A percentile compares a stretch with the other conserved stretches of the same genome.
Evolutionary conservation across 306 rosid genomes (phyloP).

Genomic region (Cicer arietinum): DNA sequence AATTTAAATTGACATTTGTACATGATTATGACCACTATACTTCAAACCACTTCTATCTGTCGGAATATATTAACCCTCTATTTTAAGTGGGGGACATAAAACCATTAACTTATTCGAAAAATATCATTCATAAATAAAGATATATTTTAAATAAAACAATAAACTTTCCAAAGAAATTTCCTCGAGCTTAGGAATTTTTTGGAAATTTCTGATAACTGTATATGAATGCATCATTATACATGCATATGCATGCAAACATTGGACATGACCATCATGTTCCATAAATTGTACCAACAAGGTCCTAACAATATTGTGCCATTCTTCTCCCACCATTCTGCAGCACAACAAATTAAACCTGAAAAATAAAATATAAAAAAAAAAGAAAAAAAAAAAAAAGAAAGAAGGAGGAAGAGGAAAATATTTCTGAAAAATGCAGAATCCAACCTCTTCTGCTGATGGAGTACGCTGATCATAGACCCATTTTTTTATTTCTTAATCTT

Average conservation of each 20-base stretch:
- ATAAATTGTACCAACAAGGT: background rate
- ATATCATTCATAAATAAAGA: background rate
- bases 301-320: conserved; percentile 4
- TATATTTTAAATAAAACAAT: background rate
- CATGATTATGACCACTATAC: conserved; percentile 20
- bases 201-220: background rate
- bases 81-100: conserved; percentile 25
- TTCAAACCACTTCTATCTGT: background rate
- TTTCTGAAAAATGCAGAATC: conserved; percentile 32
- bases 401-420: background rate
- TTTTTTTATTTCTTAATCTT: background rate
- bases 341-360: background rate
- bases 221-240: background rate
- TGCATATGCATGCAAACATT: conserved; percentile 6
- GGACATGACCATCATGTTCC: conserved; percentile 36
- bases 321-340: conserved; percentile 14
- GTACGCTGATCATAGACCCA: conserved; percentile 27
- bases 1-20: conserved; percentile 33
- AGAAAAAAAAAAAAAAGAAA: too few species aligned
- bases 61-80: conserved; percentile 8
- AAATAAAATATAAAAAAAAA: background rate
- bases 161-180: background rate
- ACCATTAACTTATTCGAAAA: background rate
- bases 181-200: background rate
- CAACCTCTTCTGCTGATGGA: conserved; percentile 36